Base-by-base conservation (phyloP, 1,284 basidiomycete genomes). In the Peniophora sp. region DNA sequence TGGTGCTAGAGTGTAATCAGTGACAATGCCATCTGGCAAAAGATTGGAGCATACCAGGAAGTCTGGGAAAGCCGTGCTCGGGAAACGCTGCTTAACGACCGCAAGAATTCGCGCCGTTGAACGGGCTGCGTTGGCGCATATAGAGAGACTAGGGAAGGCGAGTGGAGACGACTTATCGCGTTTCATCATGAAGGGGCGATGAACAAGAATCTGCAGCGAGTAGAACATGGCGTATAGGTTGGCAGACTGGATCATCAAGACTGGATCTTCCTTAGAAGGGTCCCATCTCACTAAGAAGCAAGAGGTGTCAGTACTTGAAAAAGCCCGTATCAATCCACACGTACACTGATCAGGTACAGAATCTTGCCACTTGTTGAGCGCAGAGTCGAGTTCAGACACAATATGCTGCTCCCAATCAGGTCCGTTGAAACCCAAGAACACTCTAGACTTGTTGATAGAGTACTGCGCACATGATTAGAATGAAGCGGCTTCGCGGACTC, bases 101-200 rank as follows among this genome's bases (percentile, higher is more conserved):
- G 16, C 38, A 17, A 20, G n/a, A n/a, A 41, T 41, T 8, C 38
- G 38, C 5, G 38, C 38, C 19, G 38, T 79, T 2, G 75, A 75
- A 1, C 79, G 68, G 2, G 81, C 77, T 3, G 80, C 80, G 52
- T 79, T 81, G 39, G 76, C 77, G 65, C 81, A 83, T 51, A 83
- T 81, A 2, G 79, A 75, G 6, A 83, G 69, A 3, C 79, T 81
- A 0, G 81, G 79, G 60, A 74, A 72, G 6, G 68, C 63, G 14
- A 73, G 61, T 6, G 69, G 63, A 1, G 69, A 68, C 1, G 67
- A 65, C 52, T 71, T 69, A 41, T 65, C 65, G 23, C 69, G 71
- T 0, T 71, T 72, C 0, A 78, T 77, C 51, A 83, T 82, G 66
- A 82, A 83, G 2, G 80, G 79, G 3, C 79, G 71, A 61, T 83